Base-by-base conservation (phyloP, 2,329 filamentous ascomycete species). In the Trichoderma endophyticum region DNA sequence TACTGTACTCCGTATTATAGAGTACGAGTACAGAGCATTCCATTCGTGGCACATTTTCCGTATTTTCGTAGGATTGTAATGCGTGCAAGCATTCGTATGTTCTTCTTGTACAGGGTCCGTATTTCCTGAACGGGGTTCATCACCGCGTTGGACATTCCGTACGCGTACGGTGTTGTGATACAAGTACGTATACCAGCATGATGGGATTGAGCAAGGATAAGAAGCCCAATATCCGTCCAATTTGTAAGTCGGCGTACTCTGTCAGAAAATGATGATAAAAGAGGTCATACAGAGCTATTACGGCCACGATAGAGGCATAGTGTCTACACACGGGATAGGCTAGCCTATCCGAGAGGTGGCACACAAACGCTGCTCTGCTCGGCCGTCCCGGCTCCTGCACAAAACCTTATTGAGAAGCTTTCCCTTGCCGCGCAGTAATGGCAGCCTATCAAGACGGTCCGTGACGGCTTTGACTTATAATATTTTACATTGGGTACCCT, bases 311-410 rank as follows among this genome's bases (percentile, higher is more conserved):
- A 39, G 51, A 43, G 24, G 64, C 65, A 68, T 36, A 21, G 51
- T 32, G 32, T 54, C 54, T 12, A 68, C 24, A 60, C 24, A 60
- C 36, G 7, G 15, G 34, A 68, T 48, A 48, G 65, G 65, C 34
- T 32, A 48, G 56, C 26, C 14, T 9, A 32, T 24, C 15, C 28
- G 56, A 60, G 26, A 34, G 28, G 66, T 26, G 66, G 56, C 66
- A 32, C 56, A 12, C 34, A 34, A 51, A 51, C 32, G 12, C 21
- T 30, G 26, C 39, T 34, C 15, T 34, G 56, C 62, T 62, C 68
- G 68, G 68, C 14, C 60, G 54, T 70, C 54, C 68, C 68, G 68
- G 48, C 34, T 64, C 43, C 59, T 43, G 60, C 18, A 51, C 54
- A 39, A 63, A 56, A 64, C 59, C 60, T 64, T 64, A 64, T 54